A percentile compares a stretch with the other conserved stretches of the same genome.
phyloP scores from a whole-genome alignment of 164 flowering plant species.

The Dillenia turbinata region DNA sequence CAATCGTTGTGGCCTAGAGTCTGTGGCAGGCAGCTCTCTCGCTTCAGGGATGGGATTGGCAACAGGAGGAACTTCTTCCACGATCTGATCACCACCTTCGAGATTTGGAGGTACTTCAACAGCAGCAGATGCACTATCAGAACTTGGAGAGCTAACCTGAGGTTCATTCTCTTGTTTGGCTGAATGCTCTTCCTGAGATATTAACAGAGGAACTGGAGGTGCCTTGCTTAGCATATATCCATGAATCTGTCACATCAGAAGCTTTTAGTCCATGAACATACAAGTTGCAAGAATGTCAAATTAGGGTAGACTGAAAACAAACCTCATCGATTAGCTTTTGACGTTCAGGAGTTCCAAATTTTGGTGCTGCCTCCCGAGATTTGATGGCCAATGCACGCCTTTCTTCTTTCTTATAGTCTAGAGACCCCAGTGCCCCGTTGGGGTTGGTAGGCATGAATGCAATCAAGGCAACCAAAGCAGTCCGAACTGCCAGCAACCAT shows the following conservation, averaged over 20 bases:
- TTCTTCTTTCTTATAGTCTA: slow-evolving; percentile 89
- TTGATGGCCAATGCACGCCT: slow-evolving; percentile 73
- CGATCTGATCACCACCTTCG: slow-evolving; percentile 26
- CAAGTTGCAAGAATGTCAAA: neutral
- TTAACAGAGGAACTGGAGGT: slow-evolving; percentile 57
- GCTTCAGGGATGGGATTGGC: slow-evolving; percentile 38
- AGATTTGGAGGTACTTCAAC: slow-evolving; percentile 25
- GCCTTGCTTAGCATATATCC: slow-evolving; percentile 89
- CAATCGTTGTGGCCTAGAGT: slow-evolving; percentile 21
- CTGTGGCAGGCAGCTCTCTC: slow-evolving; percentile 23
- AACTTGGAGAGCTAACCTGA: slow-evolving; percentile 22
- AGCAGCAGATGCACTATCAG: slow-evolving; percentile 11
- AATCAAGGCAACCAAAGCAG: slow-evolving; percentile 92
- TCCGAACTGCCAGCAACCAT: slow-evolving; percentile 58
- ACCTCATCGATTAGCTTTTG: slow-evolving; percentile 95
- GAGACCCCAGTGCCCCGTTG: slow-evolving; percentile 90
- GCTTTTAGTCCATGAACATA: neutral
- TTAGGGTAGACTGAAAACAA: neutral
- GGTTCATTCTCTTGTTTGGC: slow-evolving; percentile 27
- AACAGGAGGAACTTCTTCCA: slow-evolving; percentile 44
- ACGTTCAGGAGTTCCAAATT: slow-evolving; percentile 75
- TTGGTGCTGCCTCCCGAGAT: slow-evolving; percentile 88
- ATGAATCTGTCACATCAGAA: slow-evolving; percentile 54
- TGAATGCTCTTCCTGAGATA: slow-evolving; percentile 27
- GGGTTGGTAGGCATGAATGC: slow-evolving; percentile 99